Base-by-base conservation (phyloP, 192 early-diverging fungal genomes). In the Irineochytrium annulatum region DNA sequence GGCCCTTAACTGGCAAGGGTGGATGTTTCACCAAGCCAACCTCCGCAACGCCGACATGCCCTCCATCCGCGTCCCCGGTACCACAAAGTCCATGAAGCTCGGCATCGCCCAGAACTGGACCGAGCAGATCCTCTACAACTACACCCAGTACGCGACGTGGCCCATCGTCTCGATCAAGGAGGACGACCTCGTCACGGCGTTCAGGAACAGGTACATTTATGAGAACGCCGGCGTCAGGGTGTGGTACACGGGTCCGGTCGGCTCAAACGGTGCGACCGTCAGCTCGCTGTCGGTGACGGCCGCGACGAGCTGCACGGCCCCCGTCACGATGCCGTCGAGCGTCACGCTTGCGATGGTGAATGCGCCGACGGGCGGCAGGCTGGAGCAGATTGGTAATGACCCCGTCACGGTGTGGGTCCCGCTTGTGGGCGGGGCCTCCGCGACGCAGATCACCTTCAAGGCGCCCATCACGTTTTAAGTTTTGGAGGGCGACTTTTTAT, bases 21-120 rank as follows among this genome's bases (percentile, higher is more conserved):
- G 27, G 24, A 63, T 63, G 62, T 63, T 63, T 57, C 62, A 63
- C 32, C 62, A 63, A 62, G 62, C 59, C 22, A 63, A 63, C 58
- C 57, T 63, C 3, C 62, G 62, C 34, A 63, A 63, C 53, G 46
- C 45, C 26, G 59, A 60, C 33, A 29, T 39, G 33, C 32, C 31
- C 22, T 14, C 37, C 29, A n/a, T 63, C 22, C 5, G 32, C 27
- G 44, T 28, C 34, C 55, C 62, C 34, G 27, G 14, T 11, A 61
- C 16, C 37, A 46, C 48, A 14, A 55, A 60, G 44, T n/a, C 24
- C 4, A 24, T 22, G 22, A 55, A 53, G 22, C 33, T 60, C 28
- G 27, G 46, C 14, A n/a, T 58, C 43, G 39, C 39, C 19, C n/a
- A n/a, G 14, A 11, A 58, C 24, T 58, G 60, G 60, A 56, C 60